Base-by-base conservation (phyloP, 345 rosid species). In the Geranium brycei region DNA sequence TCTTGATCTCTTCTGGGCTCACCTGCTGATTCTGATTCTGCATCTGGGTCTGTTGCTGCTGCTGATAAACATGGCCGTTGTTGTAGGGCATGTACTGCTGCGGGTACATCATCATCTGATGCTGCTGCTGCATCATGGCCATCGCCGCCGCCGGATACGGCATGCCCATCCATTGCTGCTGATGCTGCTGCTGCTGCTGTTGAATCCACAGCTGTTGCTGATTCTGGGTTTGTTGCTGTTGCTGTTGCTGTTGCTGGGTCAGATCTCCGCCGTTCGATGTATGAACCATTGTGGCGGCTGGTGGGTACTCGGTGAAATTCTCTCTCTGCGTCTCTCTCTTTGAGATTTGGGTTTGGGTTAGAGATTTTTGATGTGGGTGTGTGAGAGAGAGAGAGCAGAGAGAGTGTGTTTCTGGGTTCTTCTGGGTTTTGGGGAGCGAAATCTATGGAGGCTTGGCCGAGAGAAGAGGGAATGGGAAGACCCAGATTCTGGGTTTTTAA, bases 71-170 rank as follows among this genome's bases (percentile, higher is more conserved):
- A 64, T 19, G 59, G 51, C 68, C 61, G 63, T 16, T 67, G 63
- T 16, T 67, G 69, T 82, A 83, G 1, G 87, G 81, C 86, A 87
- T 71, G 72, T 87, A 91, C 23, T 87, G 96, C 15, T 78, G 92
- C 13, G 92, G 88, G 62, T 91, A 91, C 91, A 91, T 86, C 97
- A 90, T 82, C 87, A 87, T 84, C 79, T 91, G 97, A 70, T 87
- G 95, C 71, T 89, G 96, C 78, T 87, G 95, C 73, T 87, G 97
- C 95, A 86, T 85, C 97, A 90, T 91, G 69, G 75, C 87, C 91
- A 87, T 83, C 12, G 92, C 88, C 3, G 95, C 91, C 35, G 89
- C 84, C 12, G 97, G 97, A 62, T 91, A 87, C 70, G 87, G 95
- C 91, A 84, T 79, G 57, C 83, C 86, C 88, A 82, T 80, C 90